These are phyloP conservation scores for Fallopia convolvulus DNA, from an alignment of 148 eudicot species.

Conservation along the genomic window DNA sequence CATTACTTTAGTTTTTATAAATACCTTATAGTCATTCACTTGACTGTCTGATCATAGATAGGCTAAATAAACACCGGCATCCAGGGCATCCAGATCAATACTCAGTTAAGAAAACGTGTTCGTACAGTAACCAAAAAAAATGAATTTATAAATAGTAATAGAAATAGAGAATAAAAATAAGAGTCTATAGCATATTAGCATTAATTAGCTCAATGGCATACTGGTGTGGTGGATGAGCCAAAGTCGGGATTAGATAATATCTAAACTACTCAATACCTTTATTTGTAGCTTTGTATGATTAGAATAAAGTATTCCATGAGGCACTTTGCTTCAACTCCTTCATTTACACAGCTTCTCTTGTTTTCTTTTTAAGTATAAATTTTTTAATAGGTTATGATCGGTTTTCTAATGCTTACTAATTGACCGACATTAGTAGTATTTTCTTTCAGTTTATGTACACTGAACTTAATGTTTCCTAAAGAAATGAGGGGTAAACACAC, in stretches of 20 bases:
- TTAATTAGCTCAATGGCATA: background rate
- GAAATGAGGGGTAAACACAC: too few relatives aligned
- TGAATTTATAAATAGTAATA: background rate
- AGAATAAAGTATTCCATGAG: constrained; percentile 18
- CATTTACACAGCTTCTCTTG: too few relatives aligned
- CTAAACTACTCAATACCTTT: constrained; percentile 26
- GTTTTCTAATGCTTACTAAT: too few relatives aligned
- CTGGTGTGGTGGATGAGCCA: background rate
- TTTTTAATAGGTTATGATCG: too few relatives aligned
- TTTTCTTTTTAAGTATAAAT: too few relatives aligned
- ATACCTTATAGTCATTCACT: background rate
- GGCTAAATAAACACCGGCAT: background rate
- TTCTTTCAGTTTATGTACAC: too few relatives aligned
- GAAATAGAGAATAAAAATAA: background rate
- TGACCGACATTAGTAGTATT: too few relatives aligned
- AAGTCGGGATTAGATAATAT: constrained; percentile 2
- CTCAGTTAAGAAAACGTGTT: background rate
- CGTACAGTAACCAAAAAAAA: background rate
- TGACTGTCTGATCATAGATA: background rate
- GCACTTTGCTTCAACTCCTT: constrained; percentile 19
- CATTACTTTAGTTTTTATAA: too few relatives aligned
- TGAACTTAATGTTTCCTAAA: too few relatives aligned
- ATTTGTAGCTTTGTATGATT: constrained; percentile 17
- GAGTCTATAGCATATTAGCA: background rate
- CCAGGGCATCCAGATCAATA: background rate